Conservation (phyloP, 768 basidiomycete genomes). For the Agaricus blazei region DNA sequence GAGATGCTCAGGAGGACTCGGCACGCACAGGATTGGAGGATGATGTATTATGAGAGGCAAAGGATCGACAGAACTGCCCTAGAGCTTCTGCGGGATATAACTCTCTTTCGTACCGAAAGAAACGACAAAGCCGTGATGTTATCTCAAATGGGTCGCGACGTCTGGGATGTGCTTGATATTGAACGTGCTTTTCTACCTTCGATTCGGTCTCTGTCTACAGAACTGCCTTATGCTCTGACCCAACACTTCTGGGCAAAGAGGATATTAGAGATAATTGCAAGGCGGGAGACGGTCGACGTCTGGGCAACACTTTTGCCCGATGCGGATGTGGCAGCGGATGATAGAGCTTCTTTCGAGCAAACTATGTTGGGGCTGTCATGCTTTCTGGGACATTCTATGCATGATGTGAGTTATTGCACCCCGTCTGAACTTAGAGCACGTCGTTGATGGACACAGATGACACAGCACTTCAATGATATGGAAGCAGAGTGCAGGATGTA, state of each 20-base stretch:
- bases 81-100: constrained; percentile 34
- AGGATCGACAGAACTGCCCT: constrained; percentile 39
- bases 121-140: constrained; percentile 33
- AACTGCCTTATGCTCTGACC: constrained; percentile 21
- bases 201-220: neutral
- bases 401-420: constrained; percentile 6
- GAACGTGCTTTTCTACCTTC: neutral
- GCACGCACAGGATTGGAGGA: constrained; percentile 36
- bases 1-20: constrained; percentile 30
- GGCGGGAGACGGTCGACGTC: constrained; percentile 8
- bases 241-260: constrained; percentile 10
- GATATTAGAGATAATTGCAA: constrained; percentile 5
- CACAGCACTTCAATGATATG: constrained; percentile 32
- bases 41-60: constrained; percentile 40
- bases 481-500: constrained; percentile 32
- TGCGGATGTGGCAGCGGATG: neutral
- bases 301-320: constrained; percentile 2
- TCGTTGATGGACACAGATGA: constrained; percentile 27
- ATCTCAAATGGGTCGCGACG: constrained; percentile 41
- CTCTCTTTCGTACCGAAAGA: constrained; percentile 30
- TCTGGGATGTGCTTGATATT: constrained; percentile 48
- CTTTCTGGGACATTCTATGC: constrained; percentile 10
- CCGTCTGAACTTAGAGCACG: neutral
- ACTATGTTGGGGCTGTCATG: constrained; percentile 7
- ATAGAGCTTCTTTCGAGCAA: constrained; percentile 7